Conservation (phyloP, 257 asterid genomes). For the Ophiorrhiza pumila region DNA sequence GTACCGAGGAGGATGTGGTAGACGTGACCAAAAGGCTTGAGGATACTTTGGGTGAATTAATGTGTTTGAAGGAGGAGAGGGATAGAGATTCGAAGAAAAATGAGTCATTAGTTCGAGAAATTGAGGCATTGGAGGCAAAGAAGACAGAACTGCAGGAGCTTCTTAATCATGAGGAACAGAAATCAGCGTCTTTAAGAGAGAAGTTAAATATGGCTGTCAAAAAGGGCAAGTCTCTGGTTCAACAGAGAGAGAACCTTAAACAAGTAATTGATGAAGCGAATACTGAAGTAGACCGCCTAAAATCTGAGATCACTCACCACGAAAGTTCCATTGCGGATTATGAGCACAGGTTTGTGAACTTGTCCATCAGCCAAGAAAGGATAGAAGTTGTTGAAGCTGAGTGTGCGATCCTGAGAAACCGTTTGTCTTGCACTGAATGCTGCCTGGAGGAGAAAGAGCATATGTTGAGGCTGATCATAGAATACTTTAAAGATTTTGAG, state of each 20-base stretch:
- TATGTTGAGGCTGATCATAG: constrained; percentile 49
- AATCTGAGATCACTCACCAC: constrained; percentile 41
- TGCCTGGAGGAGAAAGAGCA: constrained; percentile 54
- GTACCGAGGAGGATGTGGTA: constrained; percentile 36
- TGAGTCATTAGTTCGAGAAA: constrained; percentile 48
- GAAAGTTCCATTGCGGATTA: constrained; percentile 51
- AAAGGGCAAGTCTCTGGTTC: constrained; percentile 92
- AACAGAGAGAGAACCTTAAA: constrained; percentile 84
- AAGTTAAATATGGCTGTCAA: constrained; percentile 85
- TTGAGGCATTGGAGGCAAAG: constrained; percentile 52
- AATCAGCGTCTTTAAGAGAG: constrained; percentile 77
- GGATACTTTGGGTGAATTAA: constrained; percentile 44
- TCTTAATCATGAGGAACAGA: constrained; percentile 74
- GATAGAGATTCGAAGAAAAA: constrained; percentile 38
- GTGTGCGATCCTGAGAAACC: constrained; percentile 51
- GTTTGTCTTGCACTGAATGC: constrained; percentile 50
- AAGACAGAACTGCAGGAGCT: constrained; percentile 64
- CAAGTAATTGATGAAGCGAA: constrained; percentile 65
- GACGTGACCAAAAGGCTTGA: constrained; percentile 38
- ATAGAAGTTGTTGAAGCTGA: constrained; percentile 61
- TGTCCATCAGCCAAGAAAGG: constrained; percentile 51
- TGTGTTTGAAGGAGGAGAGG: constrained; percentile 67
- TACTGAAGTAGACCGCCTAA: constrained; percentile 60
- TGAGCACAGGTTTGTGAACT: constrained; percentile 52
- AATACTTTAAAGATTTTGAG: constrained; percentile 48